Evolutionary conservation across 305 asterid genomes (phyloP), one percentile per base, ranked within the genome.

Genomic region (Solanum hybrid): DNA sequence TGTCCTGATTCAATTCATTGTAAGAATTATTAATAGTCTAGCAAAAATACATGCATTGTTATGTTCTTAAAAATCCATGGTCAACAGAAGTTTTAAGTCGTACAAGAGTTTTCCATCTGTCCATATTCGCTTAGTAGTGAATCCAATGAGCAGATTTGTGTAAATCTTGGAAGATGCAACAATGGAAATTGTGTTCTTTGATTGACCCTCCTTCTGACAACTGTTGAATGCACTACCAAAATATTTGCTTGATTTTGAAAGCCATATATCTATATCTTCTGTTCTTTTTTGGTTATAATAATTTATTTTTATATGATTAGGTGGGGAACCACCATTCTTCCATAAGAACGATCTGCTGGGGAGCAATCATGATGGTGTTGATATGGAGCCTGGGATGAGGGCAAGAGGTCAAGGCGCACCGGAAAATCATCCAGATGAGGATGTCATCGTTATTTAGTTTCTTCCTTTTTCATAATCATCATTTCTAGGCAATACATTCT

Each of bases 321-420:
- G 93, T 80, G 94, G 93, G 29, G 95, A 94, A 79, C 93, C 77
- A 17, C 92, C 87, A 26, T 78, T 87, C 32, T 77, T 60, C 88
- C 92, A 66, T 64, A 91, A 92, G 81, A 32, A 79, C 4, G 6
- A n/a, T 89, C 64, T 13, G 17, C 46, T 22, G 26, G 88, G 76
- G 46, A 85, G 46, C 90, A 88, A 81, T 42, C 46, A 90, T 73
- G 90, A 35, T 46, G 88, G 92, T n/a, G 89, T 64, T 17, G 81
- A 85, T 91, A 93, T 79, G 76, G 94, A 92, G 76, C 89, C 90
- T 32, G 94, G 92, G 81, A 72, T 86, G 86, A 90, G 92, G 27
- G 90, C 89, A 32, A 91, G 93, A 85, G 92, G 93, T 81, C 91
- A 90, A 90, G 89, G 46, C 11, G 9, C 85, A 84, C 73, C 64